Base-by-base conservation (phyloP, 2,329 filamentous ascomycete species). In the Diplocarpon rosae region DNA sequence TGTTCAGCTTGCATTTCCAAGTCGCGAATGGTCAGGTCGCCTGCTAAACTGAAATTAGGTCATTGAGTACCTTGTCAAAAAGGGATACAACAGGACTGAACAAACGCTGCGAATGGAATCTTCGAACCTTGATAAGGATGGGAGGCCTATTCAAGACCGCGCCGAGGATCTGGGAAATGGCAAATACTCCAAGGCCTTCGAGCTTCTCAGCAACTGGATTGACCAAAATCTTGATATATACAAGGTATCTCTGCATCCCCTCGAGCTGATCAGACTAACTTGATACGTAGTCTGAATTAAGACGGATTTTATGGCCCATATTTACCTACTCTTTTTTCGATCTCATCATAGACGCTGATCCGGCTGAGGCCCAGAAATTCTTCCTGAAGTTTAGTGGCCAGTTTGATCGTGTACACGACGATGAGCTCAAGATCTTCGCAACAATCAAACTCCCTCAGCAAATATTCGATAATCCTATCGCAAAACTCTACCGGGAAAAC, bases 311-410 rank as follows among this genome's bases (percentile, higher is more conserved):
- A 13, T 98, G 92, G 88, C 92, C 92, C 0, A 69, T 93, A 0
- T 96, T 95, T 59, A 85, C 96, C 40, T 94, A 98, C 64, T 92
- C 86, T 0, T 95, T 85, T 60, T 70, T 98, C 20, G 80, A 86
- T 46, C 75, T 96, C 44, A 75, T 93, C 24, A 71, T 71, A 29
- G 77, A 86, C 48, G 79, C 78, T 51, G 88, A 83, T 55, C 68
- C 75, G 1, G 75, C 76, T 32, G 86, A 94, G 47, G 79, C 81
- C 12, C 80, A 84, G 53, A 68, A 73, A 1, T 90, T 94, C 59
- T 80, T 93, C 49, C 73, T 76, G 24, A 70, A 74, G 4, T 79
- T 85, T 58, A 79, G 78, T 43, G 58, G 63, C 1, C 63, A 79
- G 43, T 96, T 96, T 56, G 78, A 88, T 54, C 75, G 75, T 17